A percentile compares a stretch with the other conserved stretches of the same genome.
Evolutionary conservation across 345 rosid genomes (phyloP).

Genomic region (Eutrema yunnanense): DNA sequence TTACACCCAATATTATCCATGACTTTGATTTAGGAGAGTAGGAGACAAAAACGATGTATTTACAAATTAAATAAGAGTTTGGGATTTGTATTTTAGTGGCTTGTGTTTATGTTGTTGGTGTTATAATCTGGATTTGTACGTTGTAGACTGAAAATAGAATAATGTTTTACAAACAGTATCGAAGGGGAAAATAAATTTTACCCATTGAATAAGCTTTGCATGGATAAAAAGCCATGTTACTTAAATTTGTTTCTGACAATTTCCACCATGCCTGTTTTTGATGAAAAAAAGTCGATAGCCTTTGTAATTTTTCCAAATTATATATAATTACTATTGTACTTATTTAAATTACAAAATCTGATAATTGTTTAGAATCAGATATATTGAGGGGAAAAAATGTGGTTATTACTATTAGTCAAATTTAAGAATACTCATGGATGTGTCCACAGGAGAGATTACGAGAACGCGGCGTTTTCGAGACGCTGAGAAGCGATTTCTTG

Average conservation of each 20-base stretch:
- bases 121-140: neutral
- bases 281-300: neutral
- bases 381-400: neutral
- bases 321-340: neutral
- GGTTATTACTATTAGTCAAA: neutral
- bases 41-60: neutral
- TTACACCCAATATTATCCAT: neutral
- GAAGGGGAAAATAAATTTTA: neutral
- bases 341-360: neutral
- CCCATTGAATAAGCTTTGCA: neutral
- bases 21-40: neutral
- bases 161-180: neutral
- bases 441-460: constrained; percentile 48
- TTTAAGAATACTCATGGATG: neutral
- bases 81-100: neutral
- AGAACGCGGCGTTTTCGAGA: constrained; percentile 46
- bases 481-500: constrained; percentile 57
- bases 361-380: neutral
- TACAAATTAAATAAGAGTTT: neutral
- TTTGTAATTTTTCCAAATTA: neutral
- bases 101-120: neutral
- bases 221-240: neutral
- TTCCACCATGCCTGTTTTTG: too few species aligned
- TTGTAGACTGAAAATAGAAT: neutral
- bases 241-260: neutral